These are phyloP conservation scores for Torulaspora franciscae DNA, from an alignment of 805 yeast genomes.

Conservation along the genomic window DNA sequence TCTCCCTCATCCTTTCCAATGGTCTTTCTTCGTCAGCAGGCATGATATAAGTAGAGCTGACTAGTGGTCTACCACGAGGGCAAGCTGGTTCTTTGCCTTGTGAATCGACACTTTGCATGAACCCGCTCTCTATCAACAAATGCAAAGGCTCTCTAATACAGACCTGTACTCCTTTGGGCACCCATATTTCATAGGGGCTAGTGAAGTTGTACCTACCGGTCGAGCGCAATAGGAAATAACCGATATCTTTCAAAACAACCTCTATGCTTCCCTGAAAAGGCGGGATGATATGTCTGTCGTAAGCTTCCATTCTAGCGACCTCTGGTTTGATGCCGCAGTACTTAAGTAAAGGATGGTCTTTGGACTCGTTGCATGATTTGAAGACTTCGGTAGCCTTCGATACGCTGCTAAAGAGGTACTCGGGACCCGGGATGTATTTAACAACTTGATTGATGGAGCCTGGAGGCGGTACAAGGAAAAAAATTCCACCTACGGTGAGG, in stretches of 20 bases:
- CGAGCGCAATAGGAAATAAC: constrained; percentile 56
- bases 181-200: constrained; percentile 45
- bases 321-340: constrained; percentile 24
- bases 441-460: constrained; percentile 46
- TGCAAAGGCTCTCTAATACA: constrained; percentile 51
- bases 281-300: constrained; percentile 52
- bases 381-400: constrained; percentile 35
- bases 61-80: constrained; percentile 26
- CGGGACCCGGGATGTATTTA: constrained; percentile 41
- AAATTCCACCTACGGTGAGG: constrained; percentile 56
- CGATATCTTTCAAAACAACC: constrained; percentile 59
- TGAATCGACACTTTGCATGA: constrained; percentile 37
- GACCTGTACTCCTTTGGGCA: constrained; percentile 52
- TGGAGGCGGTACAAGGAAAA: constrained; percentile 52
- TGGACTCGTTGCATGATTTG: constrained; percentile 15
- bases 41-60: constrained; percentile 31
- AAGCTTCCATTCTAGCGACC: constrained; percentile 21
- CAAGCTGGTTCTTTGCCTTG: constrained; percentile 26
- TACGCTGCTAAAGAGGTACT: constrained; percentile 33
- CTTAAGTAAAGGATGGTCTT: constrained; percentile 32
- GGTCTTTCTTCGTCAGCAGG: constrained; percentile 19
- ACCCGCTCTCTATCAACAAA: constrained; percentile 17
- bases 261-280: constrained; percentile 69
- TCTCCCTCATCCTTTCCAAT: constrained; percentile 24
- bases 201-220: constrained; percentile 43